Evolutionary conservation across 2,329 filamentous ascomycete genomes (phyloP), one percentile per base, ranked within the genome.

Genomic region (Alternaria sp.): DNA sequence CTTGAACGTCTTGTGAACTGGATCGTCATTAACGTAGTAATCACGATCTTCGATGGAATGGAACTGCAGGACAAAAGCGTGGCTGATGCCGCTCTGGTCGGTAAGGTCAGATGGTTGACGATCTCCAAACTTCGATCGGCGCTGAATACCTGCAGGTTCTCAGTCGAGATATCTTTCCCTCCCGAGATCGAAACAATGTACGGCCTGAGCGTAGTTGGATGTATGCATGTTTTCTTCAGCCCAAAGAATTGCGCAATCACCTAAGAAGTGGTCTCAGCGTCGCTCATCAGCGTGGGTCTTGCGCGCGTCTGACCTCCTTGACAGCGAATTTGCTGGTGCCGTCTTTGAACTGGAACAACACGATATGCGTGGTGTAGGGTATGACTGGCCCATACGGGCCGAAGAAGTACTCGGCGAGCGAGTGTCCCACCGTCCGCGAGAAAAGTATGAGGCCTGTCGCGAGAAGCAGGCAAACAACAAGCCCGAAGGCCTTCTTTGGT

Each of bases 21-120:
- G 78, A 62, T 84, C 82, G 0, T 78, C 62, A 17, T 80, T 71
- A 21, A 83, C 78, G 59, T 83, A 84, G 63, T 81, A 83, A 57
- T 83, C 77, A 26, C 82, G 74, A 56, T 84, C 81, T 45, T 79
- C 77, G 4, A 70, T 59, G n/a, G 73, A 78, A 15, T 72, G 71
- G 63, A 84, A 84, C 50, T 81, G 76, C 15, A 81, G 69, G 12
- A 83, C 74, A 56, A 83, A 84, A 3, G 77, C 82, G 59, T 83
- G 81, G 23, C 79, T 81, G n/a, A 82, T 69, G 15, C 80, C 81
- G 57, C 77, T 70, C 81, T 83, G 54, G 15, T 45, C 8, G 30
- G n/a, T 13, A 30, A 83, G 82, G 80, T 6, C 81, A 78, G 59
- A 88, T 2, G 85, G 81, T 6, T 15, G 25, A 21, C 15, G 3